phyloP scores from a whole-genome alignment of 805 yeast species.

The Danielia reshetovae region DNA sequence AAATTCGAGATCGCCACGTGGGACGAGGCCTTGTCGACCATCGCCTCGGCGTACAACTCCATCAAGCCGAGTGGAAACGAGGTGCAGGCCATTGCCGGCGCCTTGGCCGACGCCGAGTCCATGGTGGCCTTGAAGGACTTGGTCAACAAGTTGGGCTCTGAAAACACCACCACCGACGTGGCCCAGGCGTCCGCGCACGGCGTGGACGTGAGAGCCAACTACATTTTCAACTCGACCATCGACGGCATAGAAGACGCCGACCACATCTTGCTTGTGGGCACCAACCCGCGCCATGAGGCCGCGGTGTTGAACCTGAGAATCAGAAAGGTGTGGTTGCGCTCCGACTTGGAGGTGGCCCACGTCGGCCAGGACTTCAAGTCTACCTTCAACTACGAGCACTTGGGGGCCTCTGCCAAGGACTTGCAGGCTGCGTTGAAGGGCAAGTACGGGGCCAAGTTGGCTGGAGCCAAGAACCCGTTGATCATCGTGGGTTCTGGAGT shows the following conservation, averaged over 20 bases:
- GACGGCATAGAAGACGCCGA: constrained; percentile 82
- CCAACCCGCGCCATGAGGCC: constrained; percentile 88
- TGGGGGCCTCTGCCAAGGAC: constrained; percentile 59
- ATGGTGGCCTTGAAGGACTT: constrained; percentile 80
- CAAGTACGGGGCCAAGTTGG: constrained; percentile 62
- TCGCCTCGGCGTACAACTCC: constrained; percentile 57
- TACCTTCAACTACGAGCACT: constrained; percentile 60
- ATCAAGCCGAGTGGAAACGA: constrained; percentile 63
- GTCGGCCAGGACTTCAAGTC: constrained; percentile 77
- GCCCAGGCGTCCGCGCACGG: constrained; percentile 60
- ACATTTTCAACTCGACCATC: constrained; percentile 73
- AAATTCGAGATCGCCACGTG: constrained; percentile 72
- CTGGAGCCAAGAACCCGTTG: constrained; percentile 67
- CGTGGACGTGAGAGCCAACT: constrained; percentile 72
- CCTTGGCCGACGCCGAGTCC: constrained; percentile 77
- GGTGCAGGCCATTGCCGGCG: constrained; percentile 78
- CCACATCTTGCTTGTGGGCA: constrained; percentile 73
- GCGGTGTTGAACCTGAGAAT: constrained; percentile 82
- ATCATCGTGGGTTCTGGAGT: constrained; percentile 81
- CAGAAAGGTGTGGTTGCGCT: constrained; percentile 74
- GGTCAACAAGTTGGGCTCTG: constrained; percentile 72
- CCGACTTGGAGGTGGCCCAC: constrained; percentile 61
- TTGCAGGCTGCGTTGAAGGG: constrained; percentile 62
- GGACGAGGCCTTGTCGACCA: constrained; percentile 77
- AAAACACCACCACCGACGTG: constrained; percentile 72